Conservation (phyloP, 495 filamentous ascomycete species). For the Neurospora sp. region DNA sequence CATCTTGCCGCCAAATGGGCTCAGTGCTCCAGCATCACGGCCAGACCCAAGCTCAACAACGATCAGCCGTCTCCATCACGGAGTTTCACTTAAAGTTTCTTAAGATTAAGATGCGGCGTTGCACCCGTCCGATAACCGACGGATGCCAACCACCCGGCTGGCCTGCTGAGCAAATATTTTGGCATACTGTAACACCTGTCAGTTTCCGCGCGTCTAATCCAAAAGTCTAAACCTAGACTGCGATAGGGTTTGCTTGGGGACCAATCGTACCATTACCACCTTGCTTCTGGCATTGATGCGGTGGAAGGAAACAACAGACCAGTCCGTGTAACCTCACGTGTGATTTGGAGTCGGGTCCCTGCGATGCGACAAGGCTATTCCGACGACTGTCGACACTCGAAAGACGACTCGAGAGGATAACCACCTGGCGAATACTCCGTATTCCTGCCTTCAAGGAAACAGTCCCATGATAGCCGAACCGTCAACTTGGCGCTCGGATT, state of each 20-base stretch:
- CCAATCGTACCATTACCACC: not conserved
- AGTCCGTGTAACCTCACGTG: not conserved
- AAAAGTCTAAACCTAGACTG: not conserved
- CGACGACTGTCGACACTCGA: not conserved
- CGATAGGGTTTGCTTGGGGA: not conserved
- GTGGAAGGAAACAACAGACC: not conserved
- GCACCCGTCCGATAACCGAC: not conserved
- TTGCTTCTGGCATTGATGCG: not conserved
- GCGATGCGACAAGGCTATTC: not conserved
- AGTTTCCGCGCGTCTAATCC: not conserved
- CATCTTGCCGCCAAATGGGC: not conserved
- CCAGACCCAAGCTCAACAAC: not conserved
- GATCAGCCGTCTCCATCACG: not conserved
- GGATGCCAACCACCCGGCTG: not conserved
- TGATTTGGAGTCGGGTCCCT: not conserved
- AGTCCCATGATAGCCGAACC: not conserved
- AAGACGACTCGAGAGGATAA: not conserved
- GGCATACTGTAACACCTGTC: not conserved
- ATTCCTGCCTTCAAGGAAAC: not conserved
- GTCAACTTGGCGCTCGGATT: not conserved
- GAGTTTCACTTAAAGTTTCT: not conserved
- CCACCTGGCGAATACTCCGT: not conserved
- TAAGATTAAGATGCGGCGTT: not conserved
- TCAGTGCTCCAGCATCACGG: not conserved
- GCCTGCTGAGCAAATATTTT: not conserved